phyloP scores from a whole-genome alignment of 441 rosid genomes.

The Aleurites moluccanus region DNA sequence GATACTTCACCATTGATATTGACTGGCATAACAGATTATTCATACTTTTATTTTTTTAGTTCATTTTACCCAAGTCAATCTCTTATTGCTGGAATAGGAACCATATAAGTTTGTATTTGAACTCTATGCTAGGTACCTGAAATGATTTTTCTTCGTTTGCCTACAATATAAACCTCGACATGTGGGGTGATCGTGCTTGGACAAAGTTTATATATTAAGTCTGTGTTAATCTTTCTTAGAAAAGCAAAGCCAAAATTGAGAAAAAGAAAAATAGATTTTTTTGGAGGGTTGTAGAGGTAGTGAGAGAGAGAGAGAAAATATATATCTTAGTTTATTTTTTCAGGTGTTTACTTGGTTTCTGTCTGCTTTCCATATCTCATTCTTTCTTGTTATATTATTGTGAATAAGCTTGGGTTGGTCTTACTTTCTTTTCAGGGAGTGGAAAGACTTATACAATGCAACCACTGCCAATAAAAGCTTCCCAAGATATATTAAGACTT shows the following conservation, averaged over 20 bases:
- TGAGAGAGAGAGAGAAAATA: background rate
- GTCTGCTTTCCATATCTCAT: slow-evolving; percentile 2
- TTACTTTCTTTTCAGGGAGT: slow-evolving; percentile 54
- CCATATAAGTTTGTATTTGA: background rate
- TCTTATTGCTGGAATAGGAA: background rate
- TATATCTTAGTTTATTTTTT: background rate
- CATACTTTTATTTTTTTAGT: background rate
- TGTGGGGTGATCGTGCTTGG: background rate
- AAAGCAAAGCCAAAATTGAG: background rate
- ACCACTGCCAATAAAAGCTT: slow-evolving; percentile 86
- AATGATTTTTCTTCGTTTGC: background rate
- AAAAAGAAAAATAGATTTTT: background rate
- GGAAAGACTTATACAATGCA: slow-evolving; percentile 95
- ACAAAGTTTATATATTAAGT: background rate
- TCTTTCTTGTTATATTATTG: background rate
- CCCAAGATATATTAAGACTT: slow-evolving; percentile 73
- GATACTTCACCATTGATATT: background rate
- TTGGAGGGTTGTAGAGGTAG: background rate
- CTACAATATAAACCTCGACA: background rate
- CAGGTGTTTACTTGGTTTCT: background rate
- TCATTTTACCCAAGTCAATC: background rate
- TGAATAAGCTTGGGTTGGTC: slow-evolving; percentile 17
- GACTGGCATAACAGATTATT: background rate
- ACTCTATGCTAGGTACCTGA: background rate
- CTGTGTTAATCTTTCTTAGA: background rate